Evolutionary conservation across 345 rosid species (phyloP), one percentile per base, ranked within the genome.

Genomic region (Capsella bursapastoris): DNA sequence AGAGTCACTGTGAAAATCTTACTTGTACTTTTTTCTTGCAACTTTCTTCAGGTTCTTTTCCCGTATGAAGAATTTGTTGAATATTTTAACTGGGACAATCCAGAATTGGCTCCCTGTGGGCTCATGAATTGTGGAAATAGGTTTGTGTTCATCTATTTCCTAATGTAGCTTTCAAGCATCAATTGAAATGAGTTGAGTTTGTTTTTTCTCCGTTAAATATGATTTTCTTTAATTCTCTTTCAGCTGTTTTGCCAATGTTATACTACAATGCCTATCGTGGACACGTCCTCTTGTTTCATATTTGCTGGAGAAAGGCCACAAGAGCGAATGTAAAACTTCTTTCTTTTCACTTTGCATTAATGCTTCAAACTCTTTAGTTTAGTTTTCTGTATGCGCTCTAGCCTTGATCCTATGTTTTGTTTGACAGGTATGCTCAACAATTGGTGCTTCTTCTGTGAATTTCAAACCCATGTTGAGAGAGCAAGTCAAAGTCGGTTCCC

Each of bases 121-220:
- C 98, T 95, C 78, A 68, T 89, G 78, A 95, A 95, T 79, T 95
- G 99, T 82, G 98, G 99, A 83, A 95, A 92, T 89, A 95, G 99
- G 99, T 89, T 74, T 51, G 55, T 58, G 48, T 71, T 81, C 45
- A 34, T 41, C 14, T 41, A 18, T 8, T 38, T 68, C 64, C 15
- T 49, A 38, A 4, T 72, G 18, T 57, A 34, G 34, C 28, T 45
- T 72, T 8, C 57, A 62, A 62, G 11, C 25, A 61, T 18, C 44
- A 13, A 3, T 58, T 70, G 48, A 47, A 66, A 15, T 44, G 57
- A 38, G 37, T 43, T 67, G 37, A 15, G 25, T 75, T 51, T 62
- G 1, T 55, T 40, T 51, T 48, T 31, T 16, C 55, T 28, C 34
- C 16, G 0, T 37, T 48, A 32, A 32, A 1, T 74, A 65, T 70